Percentiles rank a stretch among this genome's conserved stretches.
These are phyloP conservation scores for Boechera retrofracta DNA, from an alignment of 345 rosid genomes.

Conservation along the genomic window DNA sequence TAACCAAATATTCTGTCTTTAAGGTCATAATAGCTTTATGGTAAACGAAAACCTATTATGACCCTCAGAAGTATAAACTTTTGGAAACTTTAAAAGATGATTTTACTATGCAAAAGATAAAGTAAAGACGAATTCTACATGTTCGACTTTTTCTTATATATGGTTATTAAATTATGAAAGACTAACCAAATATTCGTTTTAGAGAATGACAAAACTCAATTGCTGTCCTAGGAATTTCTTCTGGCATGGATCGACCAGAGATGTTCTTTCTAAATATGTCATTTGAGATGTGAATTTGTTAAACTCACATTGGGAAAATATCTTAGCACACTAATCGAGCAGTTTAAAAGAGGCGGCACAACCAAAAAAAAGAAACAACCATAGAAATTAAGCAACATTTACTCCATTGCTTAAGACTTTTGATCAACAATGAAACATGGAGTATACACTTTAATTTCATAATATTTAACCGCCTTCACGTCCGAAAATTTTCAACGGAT, in stretches of 20 bases:
- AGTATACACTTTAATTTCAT: too few relatives aligned
- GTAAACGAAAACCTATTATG: constrained; percentile 35
- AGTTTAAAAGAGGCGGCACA: neutral
- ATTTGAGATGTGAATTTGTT: neutral
- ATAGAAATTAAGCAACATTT: too few relatives aligned
- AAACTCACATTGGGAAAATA: neutral
- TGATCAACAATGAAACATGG: too few relatives aligned
- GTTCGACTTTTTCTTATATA: neutral
- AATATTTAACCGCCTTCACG: too few relatives aligned
- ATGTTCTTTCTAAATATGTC: neutral
- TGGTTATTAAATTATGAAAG: neutral
- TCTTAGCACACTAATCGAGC: neutral
- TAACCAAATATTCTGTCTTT: neutral
- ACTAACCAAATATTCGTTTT: neutral
- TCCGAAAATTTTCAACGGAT: too few relatives aligned
- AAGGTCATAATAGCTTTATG: too few relatives aligned
- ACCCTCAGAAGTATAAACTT: constrained; percentile 20
- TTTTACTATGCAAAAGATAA: constrained; percentile 1
- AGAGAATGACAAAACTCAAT: constrained; percentile 2
- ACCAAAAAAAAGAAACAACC: too few relatives aligned
- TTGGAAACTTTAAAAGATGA: constrained; percentile 16
- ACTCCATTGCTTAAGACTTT: too few relatives aligned
- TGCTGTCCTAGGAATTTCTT: neutral
- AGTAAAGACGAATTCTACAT: constrained; percentile 2
- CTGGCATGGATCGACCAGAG: neutral